Evolutionary conservation across 805 yeast species (phyloP).

Genomic region (Grigorovia yakushimaensis): DNA sequence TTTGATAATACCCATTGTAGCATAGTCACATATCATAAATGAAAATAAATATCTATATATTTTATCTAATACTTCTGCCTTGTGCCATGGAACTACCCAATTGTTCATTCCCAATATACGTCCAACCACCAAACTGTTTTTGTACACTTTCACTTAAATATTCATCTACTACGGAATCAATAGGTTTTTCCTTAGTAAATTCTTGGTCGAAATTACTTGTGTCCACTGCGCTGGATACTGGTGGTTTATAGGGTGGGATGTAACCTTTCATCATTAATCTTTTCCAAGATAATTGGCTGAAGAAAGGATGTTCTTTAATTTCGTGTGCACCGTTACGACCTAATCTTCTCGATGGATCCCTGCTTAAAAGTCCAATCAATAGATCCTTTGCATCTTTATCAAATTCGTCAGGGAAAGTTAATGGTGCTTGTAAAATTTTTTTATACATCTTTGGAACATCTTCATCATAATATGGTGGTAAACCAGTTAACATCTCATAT

Average conservation of each 20-base stretch:
- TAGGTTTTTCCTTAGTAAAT: conserved; percentile 86
- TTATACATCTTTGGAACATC: conserved; percentile 89
- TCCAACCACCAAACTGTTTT: conserved; percentile 98
- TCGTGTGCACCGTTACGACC: conserved; percentile 75
- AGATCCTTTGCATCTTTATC: conserved; percentile 80
- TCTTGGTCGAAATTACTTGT: conserved; percentile 90
- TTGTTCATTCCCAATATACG: conserved; percentile 66
- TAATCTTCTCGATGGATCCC: conserved; percentile 76
- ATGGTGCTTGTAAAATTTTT: conserved; percentile 81
- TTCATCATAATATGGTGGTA: conserved; percentile 96
- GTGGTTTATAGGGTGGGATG: conserved; percentile 92
- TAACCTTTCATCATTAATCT: conserved; percentile 76
- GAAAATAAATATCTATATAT: neutral
- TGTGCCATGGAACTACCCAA: conserved; percentile 30
- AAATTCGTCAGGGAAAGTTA: conserved; percentile 80
- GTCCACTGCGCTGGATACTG: conserved; percentile 74
- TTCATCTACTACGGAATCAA: conserved; percentile 91
- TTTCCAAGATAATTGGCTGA: conserved; percentile 83
- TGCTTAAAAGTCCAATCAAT: conserved; percentile 59
- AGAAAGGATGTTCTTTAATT: conserved; percentile 76
- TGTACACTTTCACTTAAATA: conserved; percentile 91
- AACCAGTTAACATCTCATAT: conserved; percentile 93
- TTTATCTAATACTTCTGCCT: conserved; percentile 23
- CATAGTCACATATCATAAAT: neutral
- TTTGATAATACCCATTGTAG: neutral